These are phyloP conservation scores for Boletus coccyginus DNA, from an alignment of 768 basidiomycete species.

Conservation along the genomic window DNA sequence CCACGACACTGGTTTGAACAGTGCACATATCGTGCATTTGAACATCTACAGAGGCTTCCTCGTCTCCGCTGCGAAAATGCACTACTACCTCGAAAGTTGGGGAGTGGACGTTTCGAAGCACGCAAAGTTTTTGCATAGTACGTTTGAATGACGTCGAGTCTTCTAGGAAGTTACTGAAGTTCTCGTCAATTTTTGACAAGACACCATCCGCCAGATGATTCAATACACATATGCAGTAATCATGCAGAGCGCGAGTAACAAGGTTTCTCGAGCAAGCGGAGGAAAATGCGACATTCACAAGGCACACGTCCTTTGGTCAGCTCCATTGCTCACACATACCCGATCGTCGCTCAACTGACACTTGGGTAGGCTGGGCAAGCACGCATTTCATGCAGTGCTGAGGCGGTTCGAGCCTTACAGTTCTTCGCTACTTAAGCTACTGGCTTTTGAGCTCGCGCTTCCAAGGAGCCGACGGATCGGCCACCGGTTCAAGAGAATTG, in stretches of 20 bases:
- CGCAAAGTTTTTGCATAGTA: slow-evolving; percentile 54
- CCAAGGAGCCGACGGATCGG: slow-evolving; percentile 41
- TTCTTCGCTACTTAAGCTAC: slow-evolving; percentile 40
- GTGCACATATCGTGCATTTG: slow-evolving; percentile 54
- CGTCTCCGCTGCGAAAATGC: slow-evolving; percentile 82
- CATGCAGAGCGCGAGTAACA: slow-evolving; percentile 42
- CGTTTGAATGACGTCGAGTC: slow-evolving; percentile 14
- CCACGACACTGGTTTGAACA: slow-evolving; percentile 71
- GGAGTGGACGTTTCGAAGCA: slow-evolving; percentile 43
- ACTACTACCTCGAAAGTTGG: slow-evolving; percentile 73
- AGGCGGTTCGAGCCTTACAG: slow-evolving; percentile 50
- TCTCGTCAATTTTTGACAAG: slow-evolving; percentile 35
- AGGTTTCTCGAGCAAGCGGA: slow-evolving; percentile 36
- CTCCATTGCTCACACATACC: background rate
- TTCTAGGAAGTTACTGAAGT: background rate
- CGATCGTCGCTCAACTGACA: slow-evolving; percentile 3
- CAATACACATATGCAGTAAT: slow-evolving; percentile 53
- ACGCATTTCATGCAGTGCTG: slow-evolving; percentile 73
- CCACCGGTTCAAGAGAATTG: slow-evolving; percentile 45
- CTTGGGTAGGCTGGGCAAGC: slow-evolving; percentile 66
- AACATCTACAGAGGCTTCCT: slow-evolving; percentile 90
- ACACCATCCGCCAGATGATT: slow-evolving; percentile 60
- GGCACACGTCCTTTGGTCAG: slow-evolving; percentile 60
- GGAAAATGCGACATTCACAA: slow-evolving; percentile 48
- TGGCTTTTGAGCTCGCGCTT: slow-evolving; percentile 50